Percentiles rank a stretch among this genome's conserved stretches.
Evolutionary conservation across 2,329 filamentous ascomycete species (phyloP).

Genomic region (Didymella glomerata): DNA sequence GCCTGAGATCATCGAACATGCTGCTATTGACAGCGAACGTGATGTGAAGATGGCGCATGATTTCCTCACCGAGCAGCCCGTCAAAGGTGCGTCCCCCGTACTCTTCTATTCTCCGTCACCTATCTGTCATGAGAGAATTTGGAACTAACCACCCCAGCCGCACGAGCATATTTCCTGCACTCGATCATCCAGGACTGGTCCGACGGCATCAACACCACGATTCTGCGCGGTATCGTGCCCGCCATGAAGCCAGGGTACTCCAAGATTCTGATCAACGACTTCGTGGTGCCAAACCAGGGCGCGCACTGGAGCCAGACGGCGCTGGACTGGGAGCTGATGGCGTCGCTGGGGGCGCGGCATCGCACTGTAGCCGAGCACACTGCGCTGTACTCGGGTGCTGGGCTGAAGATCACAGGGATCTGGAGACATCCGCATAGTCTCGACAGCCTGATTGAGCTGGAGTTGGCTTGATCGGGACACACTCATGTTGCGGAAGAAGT

Average conservation of each 20-base stretch:
- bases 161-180: conserved; percentile 40
- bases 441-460: conserved; percentile 28
- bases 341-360: conserved; percentile 33
- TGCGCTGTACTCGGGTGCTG: conserved; percentile 31
- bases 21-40: conserved; percentile 28
- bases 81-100: conserved; percentile 35
- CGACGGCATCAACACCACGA: conserved; percentile 31
- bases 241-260: conserved; percentile 44
- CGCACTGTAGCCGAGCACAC: conserved; percentile 34
- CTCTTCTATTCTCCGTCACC: background rate
- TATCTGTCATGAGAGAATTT: background rate
- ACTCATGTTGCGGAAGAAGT: too few relatives aligned
- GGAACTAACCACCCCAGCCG: conserved; percentile 9
- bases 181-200: conserved; percentile 45
- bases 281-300: conserved; percentile 35
- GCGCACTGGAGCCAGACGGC: conserved; percentile 38
- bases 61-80: conserved; percentile 42
- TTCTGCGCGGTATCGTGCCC: conserved; percentile 34
- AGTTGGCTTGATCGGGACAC: conserved; percentile 16
- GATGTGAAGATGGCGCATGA: conserved; percentile 49
- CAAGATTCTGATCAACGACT: conserved; percentile 41
- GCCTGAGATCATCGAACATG: conserved; percentile 33
- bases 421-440: conserved; percentile 24
- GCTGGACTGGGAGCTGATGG: conserved; percentile 42
- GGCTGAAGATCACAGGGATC: conserved; percentile 29